A percentile compares a stretch with the other conserved stretches of the same genome.
These are phyloP conservation scores for Sindora glabra DNA, from an alignment of 306 rosid genomes.

Conservation along the genomic window DNA sequence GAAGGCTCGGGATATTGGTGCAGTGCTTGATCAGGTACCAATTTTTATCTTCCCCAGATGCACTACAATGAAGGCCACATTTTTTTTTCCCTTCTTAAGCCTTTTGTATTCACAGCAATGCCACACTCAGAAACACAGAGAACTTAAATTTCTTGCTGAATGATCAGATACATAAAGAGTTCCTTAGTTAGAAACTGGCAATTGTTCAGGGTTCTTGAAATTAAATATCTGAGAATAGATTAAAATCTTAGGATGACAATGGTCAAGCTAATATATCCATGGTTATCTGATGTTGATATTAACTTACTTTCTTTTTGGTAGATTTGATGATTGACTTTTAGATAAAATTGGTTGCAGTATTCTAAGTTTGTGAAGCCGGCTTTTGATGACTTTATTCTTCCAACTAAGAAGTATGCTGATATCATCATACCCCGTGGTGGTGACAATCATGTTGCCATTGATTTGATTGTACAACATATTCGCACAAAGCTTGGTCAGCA, in stretches of 20 bases:
- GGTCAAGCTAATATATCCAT: neutral
- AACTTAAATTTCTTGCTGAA: slow-evolving; percentile 3
- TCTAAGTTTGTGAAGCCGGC: slow-evolving; percentile 97
- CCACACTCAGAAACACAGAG: slow-evolving; percentile 1
- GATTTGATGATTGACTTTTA: slow-evolving; percentile 6
- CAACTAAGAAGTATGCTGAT: slow-evolving; percentile 98
- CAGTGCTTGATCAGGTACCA: slow-evolving; percentile 93
- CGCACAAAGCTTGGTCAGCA: slow-evolving; percentile 97
- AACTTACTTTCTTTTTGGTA: neutral
- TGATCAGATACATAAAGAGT: neutral
- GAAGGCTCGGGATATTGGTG: slow-evolving; percentile 75
- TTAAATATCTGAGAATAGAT: slow-evolving; percentile 4
- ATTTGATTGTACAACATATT: slow-evolving; percentile 95
- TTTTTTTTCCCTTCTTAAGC: neutral
- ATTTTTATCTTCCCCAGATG: slow-evolving; percentile 13
- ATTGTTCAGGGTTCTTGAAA: neutral
- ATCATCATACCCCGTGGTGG: slow-evolving; percentile 99
- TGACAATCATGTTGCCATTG: slow-evolving; percentile 95
- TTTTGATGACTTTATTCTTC: slow-evolving; percentile 95
- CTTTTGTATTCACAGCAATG: neutral
- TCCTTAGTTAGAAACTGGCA: slow-evolving; percentile 8
- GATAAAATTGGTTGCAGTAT: slow-evolving; percentile 60
- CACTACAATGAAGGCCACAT: neutral
- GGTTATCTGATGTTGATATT: neutral
- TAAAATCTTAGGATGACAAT: neutral